Conservation (phyloP, 108 stramenopile genomes). For the Parietichytrium sp. region DNA sequence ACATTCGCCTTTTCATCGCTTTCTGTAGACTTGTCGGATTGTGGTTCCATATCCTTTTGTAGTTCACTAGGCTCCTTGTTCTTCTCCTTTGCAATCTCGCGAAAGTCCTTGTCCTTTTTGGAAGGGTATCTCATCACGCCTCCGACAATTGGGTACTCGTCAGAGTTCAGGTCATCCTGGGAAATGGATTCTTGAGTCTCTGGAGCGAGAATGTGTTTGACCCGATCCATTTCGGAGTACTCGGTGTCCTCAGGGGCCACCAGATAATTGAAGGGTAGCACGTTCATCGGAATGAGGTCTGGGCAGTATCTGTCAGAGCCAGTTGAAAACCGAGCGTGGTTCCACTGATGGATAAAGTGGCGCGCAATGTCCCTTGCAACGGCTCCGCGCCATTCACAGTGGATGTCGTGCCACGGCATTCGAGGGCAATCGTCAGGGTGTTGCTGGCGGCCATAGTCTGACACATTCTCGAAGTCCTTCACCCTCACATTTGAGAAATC, state of each 20-base stretch:
- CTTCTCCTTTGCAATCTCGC: too few species aligned
- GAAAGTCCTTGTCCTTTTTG: too few species aligned
- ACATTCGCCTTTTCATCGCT: too few species aligned
- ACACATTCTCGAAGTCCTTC: conserved; percentile 3
- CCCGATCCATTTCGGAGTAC: too few species aligned
- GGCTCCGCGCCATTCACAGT: neutral
- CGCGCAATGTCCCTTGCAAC: conserved; percentile 18
- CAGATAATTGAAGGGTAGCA: neutral
- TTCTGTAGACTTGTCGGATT: too few species aligned
- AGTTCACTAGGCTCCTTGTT: too few species aligned
- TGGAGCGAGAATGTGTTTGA: too few species aligned
- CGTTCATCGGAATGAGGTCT: neutral
- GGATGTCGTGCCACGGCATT: conserved; percentile 44
- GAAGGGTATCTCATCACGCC: too few species aligned
- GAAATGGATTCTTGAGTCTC: too few species aligned
- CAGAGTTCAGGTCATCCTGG: too few species aligned
- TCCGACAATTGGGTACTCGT: too few species aligned
- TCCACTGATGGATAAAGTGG: conserved; percentile 40
- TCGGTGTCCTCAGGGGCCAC: neutral
- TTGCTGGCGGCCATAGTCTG: neutral
- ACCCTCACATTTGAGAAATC: conserved; percentile 28
- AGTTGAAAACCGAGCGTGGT: conserved; percentile 22
- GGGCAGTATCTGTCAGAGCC: neutral
- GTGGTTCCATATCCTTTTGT: too few species aligned
- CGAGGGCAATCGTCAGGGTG: conserved; percentile 3